phyloP scores from a whole-genome alignment of 2,329 filamentous ascomycete genomes.

The Calonectria honghensis region DNA sequence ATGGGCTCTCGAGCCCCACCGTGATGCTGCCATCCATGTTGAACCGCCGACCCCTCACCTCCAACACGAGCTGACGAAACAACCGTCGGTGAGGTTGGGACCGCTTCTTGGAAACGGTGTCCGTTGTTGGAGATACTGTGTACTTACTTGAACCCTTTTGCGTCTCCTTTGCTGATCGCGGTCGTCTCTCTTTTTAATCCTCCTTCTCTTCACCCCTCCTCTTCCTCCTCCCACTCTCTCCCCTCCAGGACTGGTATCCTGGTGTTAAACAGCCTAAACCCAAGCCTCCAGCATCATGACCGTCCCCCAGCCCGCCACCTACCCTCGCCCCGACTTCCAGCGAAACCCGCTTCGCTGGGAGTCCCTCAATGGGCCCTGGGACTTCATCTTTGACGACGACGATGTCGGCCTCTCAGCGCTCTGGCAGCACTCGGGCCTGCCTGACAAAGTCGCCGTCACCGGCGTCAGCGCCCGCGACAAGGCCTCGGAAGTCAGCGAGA shows the following conservation, averaged over 20 bases:
- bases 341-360: slow-evolving; percentile 74
- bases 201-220: slow-evolving; percentile 1
- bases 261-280: not conserved
- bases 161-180: not conserved
- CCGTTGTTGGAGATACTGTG: slow-evolving; percentile 13
- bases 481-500: slow-evolving; percentile 60
- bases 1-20: slow-evolving; percentile 33
- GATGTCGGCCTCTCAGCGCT: slow-evolving; percentile 71
- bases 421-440: slow-evolving; percentile 74
- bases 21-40: slow-evolving; percentile 26
- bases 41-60: slow-evolving; percentile 33
- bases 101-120: slow-evolving; percentile 3
- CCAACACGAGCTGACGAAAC: slow-evolving; percentile 33
- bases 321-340: slow-evolving; percentile 80
- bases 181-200: not conserved
- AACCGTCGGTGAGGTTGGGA: slow-evolving; percentile 14
- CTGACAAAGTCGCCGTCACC: slow-evolving; percentile 61
- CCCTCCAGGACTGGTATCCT: slow-evolving; percentile 4
- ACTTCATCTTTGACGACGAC: slow-evolving; percentile 79
- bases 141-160: slow-evolving; percentile 13
- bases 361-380: slow-evolving; percentile 78
- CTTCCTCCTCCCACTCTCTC: not conserved
- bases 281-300: slow-evolving; percentile 45
- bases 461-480: slow-evolving; percentile 53
- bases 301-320: slow-evolving; percentile 54